A percentile compares a stretch with the other conserved stretches of the same genome.
Evolutionary conservation across 441 rosid species (phyloP).

Genomic region (Pelargonium myrrhifolium): DNA sequence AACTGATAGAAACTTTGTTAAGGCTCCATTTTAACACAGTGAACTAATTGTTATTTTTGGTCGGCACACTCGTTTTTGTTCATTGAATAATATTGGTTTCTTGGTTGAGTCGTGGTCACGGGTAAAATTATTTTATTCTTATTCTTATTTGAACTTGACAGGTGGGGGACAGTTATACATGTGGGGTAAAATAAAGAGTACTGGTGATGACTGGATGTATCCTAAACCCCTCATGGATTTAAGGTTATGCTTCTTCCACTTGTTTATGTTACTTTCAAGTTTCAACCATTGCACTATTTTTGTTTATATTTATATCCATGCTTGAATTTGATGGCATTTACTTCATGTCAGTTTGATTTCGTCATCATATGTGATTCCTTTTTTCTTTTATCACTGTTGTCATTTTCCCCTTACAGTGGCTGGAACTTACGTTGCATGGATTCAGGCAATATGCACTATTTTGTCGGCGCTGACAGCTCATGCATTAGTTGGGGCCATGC

Average conservation of each 20-base stretch:
- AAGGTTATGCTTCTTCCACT: conserved; percentile 45
- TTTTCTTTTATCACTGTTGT: background rate
- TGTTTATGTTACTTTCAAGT: conserved; percentile 7
- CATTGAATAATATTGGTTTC: background rate
- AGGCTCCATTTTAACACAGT: background rate
- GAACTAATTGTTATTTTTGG: background rate
- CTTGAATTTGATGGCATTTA: background rate
- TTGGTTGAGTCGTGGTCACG: background rate
- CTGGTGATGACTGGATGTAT: conserved; percentile 98
- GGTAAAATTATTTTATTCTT: background rate
- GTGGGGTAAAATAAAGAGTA: conserved; percentile 95
- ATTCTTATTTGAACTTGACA: conserved; percentile 23
- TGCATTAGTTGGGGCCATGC: conserved; percentile 99
- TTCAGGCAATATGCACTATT: conserved; percentile 91
- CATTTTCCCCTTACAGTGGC: conserved; percentile 44
- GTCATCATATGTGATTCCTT: background rate
- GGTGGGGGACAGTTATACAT: conserved; percentile 97
- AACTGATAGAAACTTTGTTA: background rate
- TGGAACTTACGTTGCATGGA: conserved; percentile 97
- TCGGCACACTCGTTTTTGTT: background rate
- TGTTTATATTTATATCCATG: background rate
- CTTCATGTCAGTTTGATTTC: background rate
- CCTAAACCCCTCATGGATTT: conserved; percentile 97
- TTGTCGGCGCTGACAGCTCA: conserved; percentile 94
- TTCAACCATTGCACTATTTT: background rate